Conservation (phyloP, 2,329 filamentous ascomycete genomes). For the Metarhizium anisopliae region DNA sequence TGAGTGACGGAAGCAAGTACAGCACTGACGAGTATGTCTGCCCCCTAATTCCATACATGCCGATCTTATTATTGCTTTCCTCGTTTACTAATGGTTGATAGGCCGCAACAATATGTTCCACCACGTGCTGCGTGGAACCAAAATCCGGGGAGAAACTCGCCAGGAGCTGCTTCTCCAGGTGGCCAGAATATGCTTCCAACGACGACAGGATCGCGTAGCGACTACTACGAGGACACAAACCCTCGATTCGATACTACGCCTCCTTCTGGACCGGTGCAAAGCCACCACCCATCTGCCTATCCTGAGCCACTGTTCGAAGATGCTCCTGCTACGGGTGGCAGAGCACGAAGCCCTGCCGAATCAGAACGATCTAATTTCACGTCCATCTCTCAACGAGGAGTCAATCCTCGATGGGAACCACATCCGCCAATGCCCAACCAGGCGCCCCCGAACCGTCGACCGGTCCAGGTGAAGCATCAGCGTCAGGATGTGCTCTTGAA, state of each 20-base stretch:
- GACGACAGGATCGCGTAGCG: slow-evolving; percentile 22
- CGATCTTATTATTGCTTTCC: background rate
- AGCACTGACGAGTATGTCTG: slow-evolving; percentile 56
- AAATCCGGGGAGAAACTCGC: slow-evolving; percentile 32
- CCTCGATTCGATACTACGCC: slow-evolving; percentile 53
- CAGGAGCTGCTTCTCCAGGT: slow-evolving; percentile 35
- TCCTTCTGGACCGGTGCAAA: slow-evolving; percentile 32
- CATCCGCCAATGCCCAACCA: slow-evolving; percentile 33
- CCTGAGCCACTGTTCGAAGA: slow-evolving; percentile 49
- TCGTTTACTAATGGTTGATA: slow-evolving; percentile 5
- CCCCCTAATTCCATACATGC: background rate
- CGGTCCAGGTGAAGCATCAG: slow-evolving; percentile 48
- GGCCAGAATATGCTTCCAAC: slow-evolving; percentile 25
- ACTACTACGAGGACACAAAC: slow-evolving; percentile 91
- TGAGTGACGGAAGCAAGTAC: slow-evolving; percentile 65
- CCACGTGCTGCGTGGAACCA: slow-evolving; percentile 49
- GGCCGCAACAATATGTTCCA: slow-evolving; percentile 39
- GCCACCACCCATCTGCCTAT: slow-evolving; percentile 15
- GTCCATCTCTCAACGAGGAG: slow-evolving; percentile 75
- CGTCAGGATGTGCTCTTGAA: slow-evolving; percentile 66
- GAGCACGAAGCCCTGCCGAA: slow-evolving; percentile 60
- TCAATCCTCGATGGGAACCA: slow-evolving; percentile 81
- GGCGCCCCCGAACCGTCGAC: slow-evolving; percentile 33
- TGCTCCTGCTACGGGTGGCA: slow-evolving; percentile 39
- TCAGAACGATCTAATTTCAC: slow-evolving; percentile 83